phyloP scores from a whole-genome alignment of 208 protist species.

The Trypanosomatidae sp. region DNA sequence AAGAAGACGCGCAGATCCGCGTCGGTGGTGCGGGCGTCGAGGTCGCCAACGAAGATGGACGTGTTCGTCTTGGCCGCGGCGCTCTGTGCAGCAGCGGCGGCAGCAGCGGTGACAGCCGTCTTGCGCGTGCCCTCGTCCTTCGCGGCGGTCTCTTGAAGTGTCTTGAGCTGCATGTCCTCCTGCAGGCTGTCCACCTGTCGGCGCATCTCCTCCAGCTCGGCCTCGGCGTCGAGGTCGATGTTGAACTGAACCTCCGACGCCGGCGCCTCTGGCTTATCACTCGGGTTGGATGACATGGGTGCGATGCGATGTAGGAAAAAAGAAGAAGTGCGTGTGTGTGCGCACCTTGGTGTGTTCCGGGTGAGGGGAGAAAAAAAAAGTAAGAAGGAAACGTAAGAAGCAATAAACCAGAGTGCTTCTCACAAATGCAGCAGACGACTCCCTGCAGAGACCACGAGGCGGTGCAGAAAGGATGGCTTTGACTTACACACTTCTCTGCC shows the following conservation, averaged over 20 bases:
- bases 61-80: conserved; percentile 50
- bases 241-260: conserved; percentile 38
- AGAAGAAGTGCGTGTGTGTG: too few species aligned
- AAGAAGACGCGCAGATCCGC: conserved; percentile 94
- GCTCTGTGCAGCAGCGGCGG: conserved; percentile 6
- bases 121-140: conserved; percentile 86
- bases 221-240: conserved; percentile 52
- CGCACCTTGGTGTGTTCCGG: too few species aligned
- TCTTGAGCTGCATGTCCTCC: conserved; percentile 84
- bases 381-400: too few species aligned
- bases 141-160: conserved; percentile 73
- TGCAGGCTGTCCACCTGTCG: conserved; percentile 82
- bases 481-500: too few species aligned
- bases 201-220: conserved; percentile 78
- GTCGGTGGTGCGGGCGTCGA: conserved; percentile 86
- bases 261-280: conserved; percentile 17
- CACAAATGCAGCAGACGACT: too few species aligned
- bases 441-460: too few species aligned
- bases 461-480: too few species aligned
- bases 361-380: too few species aligned
- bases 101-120: too few species aligned
- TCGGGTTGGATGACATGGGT: conserved; percentile 25
- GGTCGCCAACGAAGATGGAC: conserved; percentile 93
- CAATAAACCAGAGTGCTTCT: too few species aligned
- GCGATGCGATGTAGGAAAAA: too few species aligned